These are phyloP conservation scores for Whalleya microplaca DNA, from an alignment of 2,329 filamentous ascomycete genomes.

Conservation along the genomic window DNA sequence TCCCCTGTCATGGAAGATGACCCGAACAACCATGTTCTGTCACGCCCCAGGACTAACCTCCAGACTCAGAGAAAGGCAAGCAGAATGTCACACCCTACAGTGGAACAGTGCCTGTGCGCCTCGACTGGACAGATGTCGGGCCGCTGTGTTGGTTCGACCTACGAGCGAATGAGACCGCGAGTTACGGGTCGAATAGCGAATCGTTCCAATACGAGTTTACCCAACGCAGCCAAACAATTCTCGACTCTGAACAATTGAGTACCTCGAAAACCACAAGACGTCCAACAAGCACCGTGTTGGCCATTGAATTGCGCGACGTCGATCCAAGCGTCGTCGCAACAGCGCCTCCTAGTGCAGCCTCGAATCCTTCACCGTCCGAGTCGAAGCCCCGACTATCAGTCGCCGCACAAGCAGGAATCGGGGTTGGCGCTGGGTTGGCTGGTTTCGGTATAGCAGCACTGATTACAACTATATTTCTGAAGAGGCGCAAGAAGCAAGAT, in stretches of 20 bases:
- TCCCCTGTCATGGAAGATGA: not conserved
- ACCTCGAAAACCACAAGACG: not conserved
- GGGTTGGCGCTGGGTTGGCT: constrained; percentile 7
- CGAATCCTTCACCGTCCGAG: not conserved
- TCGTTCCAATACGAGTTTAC: not conserved
- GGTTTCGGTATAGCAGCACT: constrained; percentile 10
- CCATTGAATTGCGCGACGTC: not conserved
- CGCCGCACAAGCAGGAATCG: constrained; percentile 15
- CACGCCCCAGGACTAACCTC: not conserved
- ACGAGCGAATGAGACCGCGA: not conserved
- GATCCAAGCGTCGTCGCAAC: not conserved
- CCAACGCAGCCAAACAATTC: not conserved
- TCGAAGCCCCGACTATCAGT: constrained; percentile 1
- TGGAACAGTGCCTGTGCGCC: constrained; percentile 1
- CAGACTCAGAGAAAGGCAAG: not conserved
- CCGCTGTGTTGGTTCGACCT: constrained; percentile 18
- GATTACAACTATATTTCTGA: not conserved
- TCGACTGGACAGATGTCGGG: constrained; percentile 5
- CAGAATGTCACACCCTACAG: constrained; percentile 4
- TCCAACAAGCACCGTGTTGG: constrained; percentile 6
- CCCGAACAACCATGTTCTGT: not conserved
- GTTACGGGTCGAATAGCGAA: constrained; percentile 5
- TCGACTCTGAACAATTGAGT: not conserved
- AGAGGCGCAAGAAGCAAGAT: constrained; percentile 1
- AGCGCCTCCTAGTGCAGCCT: not conserved